These are phyloP conservation scores for Proliferodiscus dingleyae DNA, from an alignment of 2,329 filamentous ascomycete genomes.

Conservation along the genomic window DNA sequence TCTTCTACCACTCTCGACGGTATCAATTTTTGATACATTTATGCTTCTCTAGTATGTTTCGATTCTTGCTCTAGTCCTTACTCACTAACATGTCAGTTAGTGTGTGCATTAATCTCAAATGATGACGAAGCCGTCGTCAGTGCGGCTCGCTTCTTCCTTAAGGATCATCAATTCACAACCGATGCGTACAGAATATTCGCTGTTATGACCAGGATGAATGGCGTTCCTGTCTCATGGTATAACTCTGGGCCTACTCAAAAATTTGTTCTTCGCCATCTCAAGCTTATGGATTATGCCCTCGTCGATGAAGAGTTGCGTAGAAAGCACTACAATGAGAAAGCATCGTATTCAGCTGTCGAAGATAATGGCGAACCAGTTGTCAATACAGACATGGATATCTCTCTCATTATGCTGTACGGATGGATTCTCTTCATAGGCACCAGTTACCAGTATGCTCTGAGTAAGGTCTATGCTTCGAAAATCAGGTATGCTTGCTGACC, in stretches of 20 bases:
- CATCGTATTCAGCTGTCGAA: slow-evolving; percentile 34
- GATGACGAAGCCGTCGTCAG: slow-evolving; percentile 72
- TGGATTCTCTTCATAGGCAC: slow-evolving; percentile 83
- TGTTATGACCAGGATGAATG: slow-evolving; percentile 69
- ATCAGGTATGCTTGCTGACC: neutral
- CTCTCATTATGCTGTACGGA: slow-evolving; percentile 81
- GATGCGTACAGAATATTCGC: slow-evolving; percentile 82
- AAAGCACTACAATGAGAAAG: slow-evolving; percentile 38
- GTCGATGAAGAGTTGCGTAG: slow-evolving; percentile 48
- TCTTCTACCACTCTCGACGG: slow-evolving; percentile 69
- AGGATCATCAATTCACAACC: slow-evolving; percentile 71
- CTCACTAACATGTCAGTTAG: slow-evolving; percentile 37
- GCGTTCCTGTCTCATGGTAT: slow-evolving; percentile 70
- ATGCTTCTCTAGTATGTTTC: slow-evolving; percentile 63
- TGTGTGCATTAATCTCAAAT: slow-evolving; percentile 75
- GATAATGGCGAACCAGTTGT: slow-evolving; percentile 30
- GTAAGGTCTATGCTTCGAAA: slow-evolving; percentile 36
- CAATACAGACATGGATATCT: slow-evolving; percentile 58
- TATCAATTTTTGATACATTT: slow-evolving; percentile 70
- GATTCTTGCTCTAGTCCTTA: neutral
- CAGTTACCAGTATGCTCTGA: slow-evolving; percentile 77
- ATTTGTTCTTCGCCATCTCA: slow-evolving; percentile 86
- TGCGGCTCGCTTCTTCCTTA: slow-evolving; percentile 78
- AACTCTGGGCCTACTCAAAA: slow-evolving; percentile 81
- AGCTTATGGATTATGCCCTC: slow-evolving; percentile 72